Conservation (phyloP, 169 alveolate species). For the Cryptosporidium sp. region DNA sequence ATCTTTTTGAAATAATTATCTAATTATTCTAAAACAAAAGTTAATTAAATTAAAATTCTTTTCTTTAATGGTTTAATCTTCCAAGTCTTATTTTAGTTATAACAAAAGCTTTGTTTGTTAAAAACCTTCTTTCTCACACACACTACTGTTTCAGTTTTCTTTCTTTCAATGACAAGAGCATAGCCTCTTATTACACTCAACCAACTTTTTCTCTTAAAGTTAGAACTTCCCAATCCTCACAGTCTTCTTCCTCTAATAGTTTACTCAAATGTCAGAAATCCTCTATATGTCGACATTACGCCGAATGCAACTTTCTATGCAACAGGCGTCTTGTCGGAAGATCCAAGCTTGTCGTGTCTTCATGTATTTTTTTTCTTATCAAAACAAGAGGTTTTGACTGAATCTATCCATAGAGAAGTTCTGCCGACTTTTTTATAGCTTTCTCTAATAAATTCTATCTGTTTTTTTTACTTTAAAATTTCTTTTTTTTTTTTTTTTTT, state of each 20-base stretch:
- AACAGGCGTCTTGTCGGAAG: constrained; percentile 77
- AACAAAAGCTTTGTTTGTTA: constrained; percentile 26
- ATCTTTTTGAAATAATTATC: background rate
- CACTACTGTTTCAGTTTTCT: constrained; percentile 27
- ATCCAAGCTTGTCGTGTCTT: constrained; percentile 76
- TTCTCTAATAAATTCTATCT: background rate
- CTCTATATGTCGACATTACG: constrained; percentile 75
- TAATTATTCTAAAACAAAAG: background rate
- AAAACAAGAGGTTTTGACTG: background rate
- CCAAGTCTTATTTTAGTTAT: background rate
- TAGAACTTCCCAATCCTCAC: constrained; percentile 48
- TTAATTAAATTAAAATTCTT: background rate
- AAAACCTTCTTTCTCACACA: background rate
- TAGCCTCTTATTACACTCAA: constrained; percentile 24
- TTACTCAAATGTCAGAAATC: constrained; percentile 23
- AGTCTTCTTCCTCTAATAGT: constrained; percentile 35
- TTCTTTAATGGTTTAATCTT: background rate
- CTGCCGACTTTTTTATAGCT: background rate
- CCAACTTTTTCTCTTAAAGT: background rate
- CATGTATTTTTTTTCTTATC: constrained; percentile 17
- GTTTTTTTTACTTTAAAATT: background rate
- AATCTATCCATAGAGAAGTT: background rate
- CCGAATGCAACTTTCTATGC: constrained; percentile 73
- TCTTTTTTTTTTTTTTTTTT: background rate
- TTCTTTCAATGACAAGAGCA: background rate